Evolutionary conservation across 164 flowering plant genomes (phyloP).

Genomic region (Taxillus chinensis): DNA sequence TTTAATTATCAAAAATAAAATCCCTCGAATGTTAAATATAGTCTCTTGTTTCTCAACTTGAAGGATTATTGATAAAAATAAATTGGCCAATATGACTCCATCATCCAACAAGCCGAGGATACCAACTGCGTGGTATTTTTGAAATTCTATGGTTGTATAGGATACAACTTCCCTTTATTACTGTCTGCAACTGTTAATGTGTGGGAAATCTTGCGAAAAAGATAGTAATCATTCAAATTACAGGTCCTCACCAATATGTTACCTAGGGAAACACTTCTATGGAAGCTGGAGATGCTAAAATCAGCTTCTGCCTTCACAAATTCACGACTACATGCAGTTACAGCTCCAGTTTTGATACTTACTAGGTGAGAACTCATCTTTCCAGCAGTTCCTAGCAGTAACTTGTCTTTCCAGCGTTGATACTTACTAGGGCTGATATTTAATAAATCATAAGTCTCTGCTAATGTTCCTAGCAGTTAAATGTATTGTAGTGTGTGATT

Average conservation of each 20-base stretch:
- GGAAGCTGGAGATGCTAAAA: constrained; percentile 61
- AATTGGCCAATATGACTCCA: too few relatives aligned
- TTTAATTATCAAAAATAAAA: not conserved
- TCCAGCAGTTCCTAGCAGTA: not conserved
- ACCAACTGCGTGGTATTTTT: not conserved
- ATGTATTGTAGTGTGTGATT: too few relatives aligned
- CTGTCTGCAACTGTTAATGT: not conserved
- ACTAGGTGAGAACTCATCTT: constrained; percentile 31
- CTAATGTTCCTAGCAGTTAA: too few relatives aligned
- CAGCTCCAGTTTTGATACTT: constrained; percentile 47
- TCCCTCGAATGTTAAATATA: too few relatives aligned
- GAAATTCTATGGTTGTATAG: not conserved
- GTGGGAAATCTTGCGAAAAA: not conserved
- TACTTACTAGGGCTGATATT: too few relatives aligned
- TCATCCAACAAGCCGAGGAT: too few relatives aligned
- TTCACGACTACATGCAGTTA: constrained; percentile 57
- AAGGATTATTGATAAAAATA: too few relatives aligned
- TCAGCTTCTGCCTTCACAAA: constrained; percentile 46
- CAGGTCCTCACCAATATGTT: constrained; percentile 48
- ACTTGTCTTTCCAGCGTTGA: not conserved
- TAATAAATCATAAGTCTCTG: too few relatives aligned
- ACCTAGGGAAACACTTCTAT: constrained; percentile 45
- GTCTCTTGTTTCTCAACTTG: too few relatives aligned
- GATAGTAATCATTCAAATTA: constrained; percentile 10
- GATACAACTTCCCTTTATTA: not conserved